phyloP scores from a whole-genome alignment of 257 asterid genomes.

The Solanum lycopersicoides region DNA sequence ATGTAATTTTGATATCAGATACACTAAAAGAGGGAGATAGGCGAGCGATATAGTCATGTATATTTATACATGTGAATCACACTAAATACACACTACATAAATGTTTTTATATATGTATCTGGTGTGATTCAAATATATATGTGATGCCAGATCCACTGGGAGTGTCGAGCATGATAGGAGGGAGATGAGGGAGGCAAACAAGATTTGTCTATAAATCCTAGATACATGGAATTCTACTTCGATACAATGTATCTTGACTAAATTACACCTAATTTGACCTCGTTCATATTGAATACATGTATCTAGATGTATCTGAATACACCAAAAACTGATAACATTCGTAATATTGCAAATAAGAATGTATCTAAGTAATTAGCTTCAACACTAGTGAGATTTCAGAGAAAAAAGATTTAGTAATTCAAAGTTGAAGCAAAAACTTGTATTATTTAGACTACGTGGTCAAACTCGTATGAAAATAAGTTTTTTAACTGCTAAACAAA shows the following conservation, averaged over 20 bases:
- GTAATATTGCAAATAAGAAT: too few species aligned
- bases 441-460: too few species aligned
- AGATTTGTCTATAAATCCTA: background rate
- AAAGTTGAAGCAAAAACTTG: background rate
- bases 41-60: background rate
- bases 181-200: background rate
- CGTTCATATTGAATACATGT: background rate
- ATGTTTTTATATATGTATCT: background rate
- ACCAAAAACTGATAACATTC: background rate
- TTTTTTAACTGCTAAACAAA: background rate
- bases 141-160: background rate
- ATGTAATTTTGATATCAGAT: too few species aligned
- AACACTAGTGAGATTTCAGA: too few species aligned
- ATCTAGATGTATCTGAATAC: too few species aligned
- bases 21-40: background rate
- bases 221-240: background rate
- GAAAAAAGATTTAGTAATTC: background rate
- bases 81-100: too few species aligned
- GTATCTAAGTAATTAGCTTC: background rate
- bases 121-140: background rate
- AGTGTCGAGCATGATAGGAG: background rate
- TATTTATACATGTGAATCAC: too few species aligned
- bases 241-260: rapidly evolving
- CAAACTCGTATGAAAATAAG: background rate
- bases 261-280: too few species aligned